Evolutionary conservation across 148 eudicot genomes (phyloP).

Genomic region (Persicaria tinctoria): DNA sequence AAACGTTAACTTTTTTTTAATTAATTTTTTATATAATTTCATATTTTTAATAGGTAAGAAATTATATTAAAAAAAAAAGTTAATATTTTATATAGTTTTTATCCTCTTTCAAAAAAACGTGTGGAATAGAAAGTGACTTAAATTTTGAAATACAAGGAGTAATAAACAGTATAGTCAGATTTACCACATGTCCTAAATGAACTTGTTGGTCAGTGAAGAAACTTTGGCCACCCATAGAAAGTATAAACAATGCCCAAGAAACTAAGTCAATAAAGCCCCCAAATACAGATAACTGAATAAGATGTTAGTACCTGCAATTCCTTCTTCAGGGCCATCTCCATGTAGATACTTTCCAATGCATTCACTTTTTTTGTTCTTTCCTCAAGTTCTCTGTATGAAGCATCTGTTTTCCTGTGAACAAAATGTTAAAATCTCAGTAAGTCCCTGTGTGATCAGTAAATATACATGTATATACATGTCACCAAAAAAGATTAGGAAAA

Average conservation of each 20-base stretch:
- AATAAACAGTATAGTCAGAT: too few species aligned
- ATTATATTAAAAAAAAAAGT: too few species aligned
- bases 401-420: slow-evolving; percentile 45
- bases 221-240: neutral
- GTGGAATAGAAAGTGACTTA: too few species aligned
- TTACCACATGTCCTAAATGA: neutral
- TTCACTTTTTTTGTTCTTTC: slow-evolving; percentile 56
- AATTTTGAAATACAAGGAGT: too few species aligned
- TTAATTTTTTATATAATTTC: too few species aligned
- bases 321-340: slow-evolving; percentile 78
- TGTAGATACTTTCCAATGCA: slow-evolving; percentile 54
- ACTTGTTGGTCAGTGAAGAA: neutral
- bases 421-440: neutral
- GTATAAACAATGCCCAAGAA: neutral
- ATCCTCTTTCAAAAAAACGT: too few species aligned
- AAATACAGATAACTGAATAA: neutral
- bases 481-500: neutral
- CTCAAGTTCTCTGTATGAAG: slow-evolving; percentile 71
- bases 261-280: neutral
- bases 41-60: too few species aligned
- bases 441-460: neutral
- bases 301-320: slow-evolving; percentile 64
- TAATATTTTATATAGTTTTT: too few species aligned
- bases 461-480: neutral
- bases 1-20: too few species aligned